Base-by-base conservation (phyloP, 306 rosid genomes). In the Casuarina cunninghamiana region DNA sequence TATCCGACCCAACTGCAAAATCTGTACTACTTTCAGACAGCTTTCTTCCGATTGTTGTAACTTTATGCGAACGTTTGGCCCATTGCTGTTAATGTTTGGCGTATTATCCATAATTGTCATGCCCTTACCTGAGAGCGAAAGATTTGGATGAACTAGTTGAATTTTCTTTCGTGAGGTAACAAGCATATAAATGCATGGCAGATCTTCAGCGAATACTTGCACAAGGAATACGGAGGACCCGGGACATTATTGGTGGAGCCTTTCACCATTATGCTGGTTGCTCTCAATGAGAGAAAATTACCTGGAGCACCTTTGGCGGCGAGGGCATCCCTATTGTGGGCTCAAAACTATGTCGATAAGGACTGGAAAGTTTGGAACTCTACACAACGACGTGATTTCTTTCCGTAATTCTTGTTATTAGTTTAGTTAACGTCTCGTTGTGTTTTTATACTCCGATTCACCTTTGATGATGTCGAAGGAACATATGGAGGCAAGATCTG, bases 261-360 rank as follows among this genome's bases (percentile, higher is more conserved):
- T 79, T 84, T 81, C 78, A 84, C 85, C 48, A 81, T 83, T 77
- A 76, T 86, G 86, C 15, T 89, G 69, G 73, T 90, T 80, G 74
- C 87, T 60, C 75, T 82, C 49, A 86, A 85, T 65, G 75, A 83
- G 72, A 85, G 62, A 71, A 83, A 78, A 62, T 70, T 88, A 66
- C 86, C 85, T 19, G 85, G 83, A 72, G 84, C 83, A 61, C 79
- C 85, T 75, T 48, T 86, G 76, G 96, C 97, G 42, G 90, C 96
- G 48, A 87, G 92, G 76, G 82, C 89, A 19, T 85, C 97, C 10
- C 81, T 79, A 16, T 76, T 93, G 76, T 90, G 93, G 96, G 93
- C 90, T 58, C 96, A 90, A 85, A 84, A 78, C 66, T 19, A 73
- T 83, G 86, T 86, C 48, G 97, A 89, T 72, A 81, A 85, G 60